phyloP scores from a whole-genome alignment of 1,139 yeast species.

The Yamadazyma pseudoaaseri region DNA sequence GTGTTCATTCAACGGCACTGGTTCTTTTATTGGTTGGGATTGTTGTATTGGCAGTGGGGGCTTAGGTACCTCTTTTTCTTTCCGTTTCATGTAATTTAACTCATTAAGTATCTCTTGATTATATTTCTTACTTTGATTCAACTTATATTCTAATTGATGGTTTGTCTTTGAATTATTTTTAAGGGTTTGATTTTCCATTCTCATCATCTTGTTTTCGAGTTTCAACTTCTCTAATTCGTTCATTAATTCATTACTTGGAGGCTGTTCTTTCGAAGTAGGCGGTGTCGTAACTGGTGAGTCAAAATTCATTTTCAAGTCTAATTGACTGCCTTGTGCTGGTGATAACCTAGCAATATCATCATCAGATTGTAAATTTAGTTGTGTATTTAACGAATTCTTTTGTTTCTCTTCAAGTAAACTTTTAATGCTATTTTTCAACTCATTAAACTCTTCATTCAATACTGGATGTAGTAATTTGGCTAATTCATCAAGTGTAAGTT shows the following conservation, averaged over 20 bases:
- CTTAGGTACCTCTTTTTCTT: neutral
- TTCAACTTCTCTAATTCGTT: slow-evolving; percentile 8
- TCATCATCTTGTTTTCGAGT: slow-evolving; percentile 5
- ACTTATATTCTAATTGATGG: slow-evolving; percentile 11
- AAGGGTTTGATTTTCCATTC: slow-evolving; percentile 4
- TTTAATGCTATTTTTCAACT: slow-evolving; percentile 13
- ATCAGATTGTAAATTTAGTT: neutral
- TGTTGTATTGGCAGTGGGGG: neutral
- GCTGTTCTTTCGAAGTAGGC: slow-evolving; percentile 14
- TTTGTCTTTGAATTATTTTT: slow-evolving; percentile 4
- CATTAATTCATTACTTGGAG: neutral
- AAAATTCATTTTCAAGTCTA: slow-evolving; percentile 7
- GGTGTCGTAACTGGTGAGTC: slow-evolving; percentile 18
- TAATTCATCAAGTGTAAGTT: slow-evolving; percentile 11
- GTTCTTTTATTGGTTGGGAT: neutral
- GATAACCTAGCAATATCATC: slow-evolving; percentile 1
- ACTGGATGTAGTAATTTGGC: slow-evolving; percentile 15
- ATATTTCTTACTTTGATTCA: slow-evolving; percentile 13
- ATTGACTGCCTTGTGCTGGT: slow-evolving; percentile 2
- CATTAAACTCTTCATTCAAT: slow-evolving; percentile 16
- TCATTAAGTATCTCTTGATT: slow-evolving; percentile 20
- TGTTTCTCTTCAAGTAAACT: slow-evolving; percentile 1
- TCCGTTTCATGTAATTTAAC: slow-evolving; percentile 12
- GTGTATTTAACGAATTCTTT: neutral
- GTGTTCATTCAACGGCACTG: slow-evolving; percentile 5